Percentiles rank a stretch among this genome's conserved stretches.
Evolutionary conservation across 371 early-diverging fungal species (phyloP).

Genomic region (Homolaphlyctis polyrhiza): DNA sequence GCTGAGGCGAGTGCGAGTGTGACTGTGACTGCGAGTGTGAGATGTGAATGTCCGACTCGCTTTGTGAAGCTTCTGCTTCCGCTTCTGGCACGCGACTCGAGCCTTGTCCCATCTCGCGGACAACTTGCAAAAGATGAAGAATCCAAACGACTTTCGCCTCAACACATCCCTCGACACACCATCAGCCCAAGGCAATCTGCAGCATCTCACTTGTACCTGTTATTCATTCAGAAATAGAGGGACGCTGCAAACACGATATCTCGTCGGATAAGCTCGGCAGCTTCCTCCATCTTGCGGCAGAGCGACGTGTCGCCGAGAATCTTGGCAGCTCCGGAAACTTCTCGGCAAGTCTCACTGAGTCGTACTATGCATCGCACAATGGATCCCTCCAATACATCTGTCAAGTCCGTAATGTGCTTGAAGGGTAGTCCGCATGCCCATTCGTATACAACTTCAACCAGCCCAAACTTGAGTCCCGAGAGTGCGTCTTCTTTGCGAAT

Average conservation of each 20-base stretch:
- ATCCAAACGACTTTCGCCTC: no score
- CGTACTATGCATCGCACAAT: constrained; percentile 97
- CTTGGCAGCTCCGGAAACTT: constrained; percentile 88
- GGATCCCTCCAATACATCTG: constrained; percentile 93
- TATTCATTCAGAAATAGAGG: constrained; percentile 66
- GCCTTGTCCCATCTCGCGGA: no score
- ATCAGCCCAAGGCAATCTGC: no score
- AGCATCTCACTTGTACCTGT: no score
- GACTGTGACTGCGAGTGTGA: no score
- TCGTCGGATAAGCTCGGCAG: constrained; percentile 86
- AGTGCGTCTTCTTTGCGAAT: constrained; percentile 34
- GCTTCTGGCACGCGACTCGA: no score
- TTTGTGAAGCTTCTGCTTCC: no score
- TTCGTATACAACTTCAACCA: constrained; percentile 97
- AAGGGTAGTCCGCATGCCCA: constrained; percentile 97
- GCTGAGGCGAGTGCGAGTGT: no score
- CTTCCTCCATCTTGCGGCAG: constrained; percentile 93
- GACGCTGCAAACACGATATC: constrained; percentile 99
- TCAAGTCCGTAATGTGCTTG: constrained; percentile 87
- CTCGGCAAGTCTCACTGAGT: constrained; percentile 95
- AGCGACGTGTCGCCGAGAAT: constrained; percentile 93
- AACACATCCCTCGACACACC: no score
- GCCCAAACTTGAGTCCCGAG: constrained; percentile 62
- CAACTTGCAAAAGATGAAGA: no score
- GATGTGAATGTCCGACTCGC: no score